phyloP scores from a whole-genome alignment of 2,329 filamentous ascomycete genomes.

The Pseudogymnoascus sp. region DNA sequence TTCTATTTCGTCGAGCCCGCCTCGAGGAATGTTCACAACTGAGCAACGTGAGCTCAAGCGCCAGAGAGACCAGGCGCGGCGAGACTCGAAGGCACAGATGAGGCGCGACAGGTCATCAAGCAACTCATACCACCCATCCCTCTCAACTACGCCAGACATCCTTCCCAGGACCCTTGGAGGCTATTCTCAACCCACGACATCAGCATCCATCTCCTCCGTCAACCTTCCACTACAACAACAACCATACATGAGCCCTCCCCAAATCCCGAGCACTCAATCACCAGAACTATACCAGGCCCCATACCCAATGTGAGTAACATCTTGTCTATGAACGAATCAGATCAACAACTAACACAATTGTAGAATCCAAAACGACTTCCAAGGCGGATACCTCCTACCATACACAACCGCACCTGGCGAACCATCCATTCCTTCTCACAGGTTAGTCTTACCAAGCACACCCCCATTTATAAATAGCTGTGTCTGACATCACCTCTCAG shows the following conservation, averaged over 20 bases:
- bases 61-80: conserved; percentile 50
- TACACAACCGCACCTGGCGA: conserved; percentile 6
- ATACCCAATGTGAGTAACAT: not conserved
- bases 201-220: conserved; percentile 12
- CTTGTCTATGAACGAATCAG: not conserved
- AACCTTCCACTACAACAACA: conserved; percentile 13
- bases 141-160: conserved; percentile 26
- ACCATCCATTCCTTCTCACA: not conserved
- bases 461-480: not conserved
- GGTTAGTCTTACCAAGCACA: not conserved
- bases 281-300: not conserved
- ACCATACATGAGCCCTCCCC: not conserved
- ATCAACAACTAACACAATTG: not conserved
- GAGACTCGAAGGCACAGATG: conserved; percentile 49
- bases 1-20: conserved; percentile 46
- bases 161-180: conserved; percentile 24
- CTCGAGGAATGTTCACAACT: conserved; percentile 44
- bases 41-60: conserved; percentile 56
- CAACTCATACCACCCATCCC: conserved; percentile 24
- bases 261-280: conserved; percentile 1
- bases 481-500: not conserved
- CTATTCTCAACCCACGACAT: conserved; percentile 23
- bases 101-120: conserved; percentile 35
- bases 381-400: not conserved
- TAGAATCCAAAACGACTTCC: not conserved